Percentiles rank a stretch among this genome's conserved stretches.
phyloP scores from a whole-genome alignment of 1,284 basidiomycete species.

The Ganoderma boninense region DNA sequence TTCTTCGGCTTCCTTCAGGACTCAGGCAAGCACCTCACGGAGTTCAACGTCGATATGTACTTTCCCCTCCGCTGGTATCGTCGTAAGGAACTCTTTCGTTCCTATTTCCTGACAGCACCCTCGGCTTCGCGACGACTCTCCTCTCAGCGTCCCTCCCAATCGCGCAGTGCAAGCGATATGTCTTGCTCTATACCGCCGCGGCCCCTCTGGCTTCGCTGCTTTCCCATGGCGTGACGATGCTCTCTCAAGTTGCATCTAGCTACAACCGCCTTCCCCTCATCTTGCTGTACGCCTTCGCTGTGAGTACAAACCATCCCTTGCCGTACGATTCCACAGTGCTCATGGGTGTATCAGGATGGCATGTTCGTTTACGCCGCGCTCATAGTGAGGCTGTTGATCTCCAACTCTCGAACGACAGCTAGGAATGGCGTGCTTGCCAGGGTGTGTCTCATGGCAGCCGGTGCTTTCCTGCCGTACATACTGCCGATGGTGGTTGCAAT shows the following conservation, averaged over 20 bases:
- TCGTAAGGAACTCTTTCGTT: too few species aligned
- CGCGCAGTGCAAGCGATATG: background rate
- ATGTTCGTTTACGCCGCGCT: background rate
- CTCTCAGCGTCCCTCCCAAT: background rate
- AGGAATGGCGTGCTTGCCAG: background rate
- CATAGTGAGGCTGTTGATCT: background rate
- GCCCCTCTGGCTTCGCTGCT: background rate
- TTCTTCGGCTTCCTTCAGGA: slow-evolving; percentile 12
- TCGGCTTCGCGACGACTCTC: background rate
- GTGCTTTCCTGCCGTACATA: background rate
- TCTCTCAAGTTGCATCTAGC: background rate
- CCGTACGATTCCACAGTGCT: background rate
- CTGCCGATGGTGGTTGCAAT: background rate
- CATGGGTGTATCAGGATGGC: background rate
- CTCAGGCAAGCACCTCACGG: slow-evolving; percentile 1
- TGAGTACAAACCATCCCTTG: background rate
- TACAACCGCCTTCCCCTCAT: background rate
- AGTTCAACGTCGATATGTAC: slow-evolving; percentile 15
- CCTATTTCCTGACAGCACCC: too few species aligned
- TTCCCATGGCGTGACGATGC: background rate
- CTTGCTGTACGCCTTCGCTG: background rate
- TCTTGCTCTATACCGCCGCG: background rate
- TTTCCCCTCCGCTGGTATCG: slow-evolving; percentile 3
- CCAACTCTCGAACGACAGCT: background rate
- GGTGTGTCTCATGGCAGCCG: background rate